A percentile compares a stretch with the other conserved stretches of the same genome.
Evolutionary conservation across 2,329 filamentous ascomycete species (phyloP).

Genomic region (Ilyonectria mors-panacis): DNA sequence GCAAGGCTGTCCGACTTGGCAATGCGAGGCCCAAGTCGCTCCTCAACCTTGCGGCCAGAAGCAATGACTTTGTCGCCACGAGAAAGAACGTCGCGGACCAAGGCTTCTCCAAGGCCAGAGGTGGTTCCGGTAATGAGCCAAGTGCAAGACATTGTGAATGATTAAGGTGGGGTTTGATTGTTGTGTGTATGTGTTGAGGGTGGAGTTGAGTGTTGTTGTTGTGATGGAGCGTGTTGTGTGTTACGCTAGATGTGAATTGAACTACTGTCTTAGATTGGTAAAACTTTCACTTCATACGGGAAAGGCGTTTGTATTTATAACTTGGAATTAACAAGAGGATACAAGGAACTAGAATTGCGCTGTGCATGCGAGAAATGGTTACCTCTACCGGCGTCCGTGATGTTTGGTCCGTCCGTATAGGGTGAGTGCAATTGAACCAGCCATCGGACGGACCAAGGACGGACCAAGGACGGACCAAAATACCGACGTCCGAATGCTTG

Average conservation of each 20-base stretch:
- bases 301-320: too few species aligned
- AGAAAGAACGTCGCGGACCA: constrained; percentile 40
- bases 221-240: not conserved
- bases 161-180: not conserved
- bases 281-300: too few species aligned
- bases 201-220: not conserved
- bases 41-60: constrained; percentile 47
- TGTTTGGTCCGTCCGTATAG: not conserved
- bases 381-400: too few species aligned
- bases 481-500: not conserved
- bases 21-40: constrained; percentile 41
- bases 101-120: constrained; percentile 50
- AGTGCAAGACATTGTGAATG: constrained; percentile 36
- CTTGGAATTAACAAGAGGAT: not conserved
- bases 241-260: not conserved
- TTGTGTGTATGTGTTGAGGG: not conserved
- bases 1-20: constrained; percentile 44
- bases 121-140: constrained; percentile 55
- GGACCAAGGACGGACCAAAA: constrained; percentile 8
- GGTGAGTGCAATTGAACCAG: too few species aligned
- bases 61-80: constrained; percentile 54
- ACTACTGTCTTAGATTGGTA: not conserved
- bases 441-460: constrained; percentile 8
- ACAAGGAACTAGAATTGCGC: too few species aligned
- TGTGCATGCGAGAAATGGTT: too few species aligned